Conservation (phyloP, 2,329 filamentous ascomycete species). For the Neonectria neomacrospora region DNA sequence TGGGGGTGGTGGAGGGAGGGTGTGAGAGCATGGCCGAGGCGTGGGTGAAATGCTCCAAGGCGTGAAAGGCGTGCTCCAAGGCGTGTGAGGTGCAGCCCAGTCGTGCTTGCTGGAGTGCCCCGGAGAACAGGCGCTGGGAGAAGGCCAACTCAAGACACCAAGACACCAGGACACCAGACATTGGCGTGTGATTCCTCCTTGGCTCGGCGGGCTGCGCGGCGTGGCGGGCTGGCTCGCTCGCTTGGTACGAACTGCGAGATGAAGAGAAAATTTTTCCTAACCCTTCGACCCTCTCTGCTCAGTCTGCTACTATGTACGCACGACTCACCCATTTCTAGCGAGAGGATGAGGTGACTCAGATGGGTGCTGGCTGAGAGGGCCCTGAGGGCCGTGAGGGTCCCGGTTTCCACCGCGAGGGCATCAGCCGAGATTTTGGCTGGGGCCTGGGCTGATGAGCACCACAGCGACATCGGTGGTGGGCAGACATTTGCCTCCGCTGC, state of each 20-base stretch:
- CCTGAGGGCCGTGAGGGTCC: constrained; percentile 37
- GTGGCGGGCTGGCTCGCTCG: constrained; percentile 25
- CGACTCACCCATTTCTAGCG: constrained; percentile 34
- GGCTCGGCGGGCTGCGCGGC: constrained; percentile 21
- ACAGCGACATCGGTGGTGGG: constrained; percentile 47
- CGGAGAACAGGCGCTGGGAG: neutral
- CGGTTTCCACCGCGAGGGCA: constrained; percentile 44
- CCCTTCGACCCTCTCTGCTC: constrained; percentile 32
- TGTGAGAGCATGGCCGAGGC: constrained; percentile 23
- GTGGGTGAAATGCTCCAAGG: constrained; percentile 14
- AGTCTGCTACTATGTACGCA: constrained; percentile 28
- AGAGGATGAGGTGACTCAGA: constrained; percentile 45
- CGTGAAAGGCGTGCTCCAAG: constrained; percentile 13
- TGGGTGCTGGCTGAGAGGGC: constrained; percentile 26
- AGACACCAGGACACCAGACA: constrained; percentile 41
- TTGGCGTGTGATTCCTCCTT: constrained; percentile 40
- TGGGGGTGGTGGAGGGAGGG: constrained; percentile 30
- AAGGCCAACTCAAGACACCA: constrained; percentile 36
- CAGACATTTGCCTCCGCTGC: constrained; percentile 42
- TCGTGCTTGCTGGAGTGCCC: neutral
- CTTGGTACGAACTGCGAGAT: constrained; percentile 9
- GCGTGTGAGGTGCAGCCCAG: constrained; percentile 17
- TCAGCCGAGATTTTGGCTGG: constrained; percentile 45
- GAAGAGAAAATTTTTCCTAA: constrained; percentile 29
- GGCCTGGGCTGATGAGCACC: constrained; percentile 45